Conservation (phyloP, 176 grass and related monocot species). For the Alopecurus myosuroides region DNA sequence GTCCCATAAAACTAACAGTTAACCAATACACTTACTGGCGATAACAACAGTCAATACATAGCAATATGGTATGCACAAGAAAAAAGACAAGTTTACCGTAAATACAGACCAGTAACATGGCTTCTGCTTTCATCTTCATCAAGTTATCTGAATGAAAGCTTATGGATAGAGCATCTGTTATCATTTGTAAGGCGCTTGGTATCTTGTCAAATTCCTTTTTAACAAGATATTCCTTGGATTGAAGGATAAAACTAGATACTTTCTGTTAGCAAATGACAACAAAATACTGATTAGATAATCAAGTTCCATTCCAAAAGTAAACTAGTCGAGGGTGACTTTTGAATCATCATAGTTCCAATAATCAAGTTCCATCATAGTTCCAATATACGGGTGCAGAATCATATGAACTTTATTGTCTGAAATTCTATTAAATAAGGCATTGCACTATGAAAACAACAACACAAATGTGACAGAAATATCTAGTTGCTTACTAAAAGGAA, state of each 20-base stretch:
- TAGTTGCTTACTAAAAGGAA: background rate
- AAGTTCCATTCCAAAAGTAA: background rate
- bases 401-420: background rate
- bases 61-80: slow-evolving; percentile 3
- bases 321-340: background rate
- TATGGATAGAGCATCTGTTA: slow-evolving; percentile 65
- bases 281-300: slow-evolving; percentile 15
- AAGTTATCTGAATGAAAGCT: slow-evolving; percentile 71
- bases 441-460: background rate
- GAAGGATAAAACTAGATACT: slow-evolving; percentile 52
- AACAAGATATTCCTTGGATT: slow-evolving; percentile 50
- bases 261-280: slow-evolving; percentile 46
- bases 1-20: slow-evolving; percentile 21
- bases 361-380: slow-evolving; percentile 5
- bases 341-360: background rate
- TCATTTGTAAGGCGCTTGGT: slow-evolving; percentile 55
- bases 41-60: background rate
- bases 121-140: slow-evolving; percentile 90
- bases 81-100: slow-evolving; percentile 50
- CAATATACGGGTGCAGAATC: background rate
- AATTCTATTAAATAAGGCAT: slow-evolving; percentile 14
- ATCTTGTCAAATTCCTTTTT: slow-evolving; percentile 50
- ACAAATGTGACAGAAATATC: background rate
- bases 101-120: slow-evolving; percentile 69
- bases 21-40: background rate